Evolutionary conservation across 192 early-diverging fungal species (phyloP).

Genomic region (Backusella macrospora): DNA sequence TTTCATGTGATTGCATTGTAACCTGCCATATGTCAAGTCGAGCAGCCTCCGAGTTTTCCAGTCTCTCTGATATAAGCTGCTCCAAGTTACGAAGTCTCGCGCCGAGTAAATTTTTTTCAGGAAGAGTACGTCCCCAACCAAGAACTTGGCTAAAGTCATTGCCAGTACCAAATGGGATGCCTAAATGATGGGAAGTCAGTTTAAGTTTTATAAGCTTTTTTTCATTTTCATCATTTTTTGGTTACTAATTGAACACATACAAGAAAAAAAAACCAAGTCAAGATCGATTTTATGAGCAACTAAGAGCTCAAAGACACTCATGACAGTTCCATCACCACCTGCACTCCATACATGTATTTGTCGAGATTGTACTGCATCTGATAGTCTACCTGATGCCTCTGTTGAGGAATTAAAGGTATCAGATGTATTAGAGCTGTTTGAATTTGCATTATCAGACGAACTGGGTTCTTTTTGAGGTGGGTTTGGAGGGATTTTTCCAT

Average conservation of each 20-base stretch:
- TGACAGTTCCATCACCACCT: conserved; percentile 78
- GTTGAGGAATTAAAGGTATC: background rate
- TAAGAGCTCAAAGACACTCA: conserved; percentile 66
- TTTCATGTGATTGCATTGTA: conserved; percentile 56
- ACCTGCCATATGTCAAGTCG: conserved; percentile 75
- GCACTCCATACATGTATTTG: conserved; percentile 78
- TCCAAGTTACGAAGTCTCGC: conserved; percentile 59
- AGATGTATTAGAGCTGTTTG: background rate
- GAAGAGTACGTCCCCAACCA: conserved; percentile 74
- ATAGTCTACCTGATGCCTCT: conserved; percentile 40
- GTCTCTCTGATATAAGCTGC: conserved; percentile 55
- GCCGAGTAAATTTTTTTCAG: conserved; percentile 58
- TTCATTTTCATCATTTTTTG: too few relatives aligned
- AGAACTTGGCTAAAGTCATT: conserved; percentile 78
- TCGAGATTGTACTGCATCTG: conserved; percentile 38
- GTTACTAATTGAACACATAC: conserved; percentile 28
- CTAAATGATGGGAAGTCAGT: conserved; percentile 14
- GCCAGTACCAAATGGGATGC: conserved; percentile 76
- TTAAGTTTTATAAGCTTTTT: background rate
- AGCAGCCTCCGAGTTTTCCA: conserved; percentile 60
- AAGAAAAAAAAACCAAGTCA: conserved; percentile 66
- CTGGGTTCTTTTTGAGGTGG: background rate
- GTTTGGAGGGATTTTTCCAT: conserved; percentile 18
- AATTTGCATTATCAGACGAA: background rate
- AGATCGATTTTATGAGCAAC: conserved; percentile 63